These are phyloP conservation scores for Chlorella vulgaris DNA, from an alignment of 139 green algal genomes.

Conservation along the genomic window DNA sequence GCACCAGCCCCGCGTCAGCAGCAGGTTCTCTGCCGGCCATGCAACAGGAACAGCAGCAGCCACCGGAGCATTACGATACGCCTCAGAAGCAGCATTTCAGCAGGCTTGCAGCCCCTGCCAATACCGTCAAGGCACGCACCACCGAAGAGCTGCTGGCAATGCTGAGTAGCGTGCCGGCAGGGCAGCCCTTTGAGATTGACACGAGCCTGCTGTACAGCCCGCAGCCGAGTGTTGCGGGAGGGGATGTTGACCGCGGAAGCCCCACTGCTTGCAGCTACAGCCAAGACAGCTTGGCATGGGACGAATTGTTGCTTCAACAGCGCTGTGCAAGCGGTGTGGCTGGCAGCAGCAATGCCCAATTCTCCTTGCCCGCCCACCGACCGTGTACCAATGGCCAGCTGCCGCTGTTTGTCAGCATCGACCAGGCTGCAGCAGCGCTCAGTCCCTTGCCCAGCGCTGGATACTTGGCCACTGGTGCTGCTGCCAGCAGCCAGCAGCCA, in stretches of 20 bases:
- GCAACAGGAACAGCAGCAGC: too few relatives aligned
- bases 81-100: too few relatives aligned
- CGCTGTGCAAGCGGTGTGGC: background rate
- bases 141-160: conserved; percentile 64
- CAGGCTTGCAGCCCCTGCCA: too few relatives aligned
- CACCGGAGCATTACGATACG: too few relatives aligned
- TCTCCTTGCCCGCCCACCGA: conserved; percentile 12
- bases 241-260: background rate
- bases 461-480: background rate
- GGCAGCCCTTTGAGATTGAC: conserved; percentile 54
- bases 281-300: background rate
- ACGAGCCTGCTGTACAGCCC: conserved; percentile 33
- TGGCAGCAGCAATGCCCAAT: background rate
- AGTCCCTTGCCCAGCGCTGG: background rate
- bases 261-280: background rate
- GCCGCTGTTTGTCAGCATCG: conserved; percentile 7
- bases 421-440: background rate
- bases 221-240: conserved; percentile 13
- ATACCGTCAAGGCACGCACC: conserved; percentile 8
- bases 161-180: conserved; percentile 49
- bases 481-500: background rate
- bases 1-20: background rate
- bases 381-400: background rate
- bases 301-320: background rate
- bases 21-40: too few relatives aligned